Evolutionary conservation across 2,329 filamentous ascomycete genomes (phyloP).

Genomic region (Botrytis pseudocinerea): DNA sequence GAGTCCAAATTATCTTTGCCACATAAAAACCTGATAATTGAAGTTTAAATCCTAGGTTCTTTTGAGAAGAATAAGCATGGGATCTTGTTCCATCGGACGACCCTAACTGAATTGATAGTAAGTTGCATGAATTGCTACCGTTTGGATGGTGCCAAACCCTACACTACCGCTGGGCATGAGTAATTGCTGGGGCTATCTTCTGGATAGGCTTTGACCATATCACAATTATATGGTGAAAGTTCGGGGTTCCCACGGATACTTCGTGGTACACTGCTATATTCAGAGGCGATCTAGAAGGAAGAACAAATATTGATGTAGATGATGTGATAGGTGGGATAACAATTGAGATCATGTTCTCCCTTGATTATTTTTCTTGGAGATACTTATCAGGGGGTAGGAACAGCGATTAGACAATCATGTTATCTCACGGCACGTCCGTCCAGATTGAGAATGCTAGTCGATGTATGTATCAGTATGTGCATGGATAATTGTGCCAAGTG

Average conservation of each 20-base stretch:
- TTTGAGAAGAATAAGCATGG: neutral
- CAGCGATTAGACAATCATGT: neutral
- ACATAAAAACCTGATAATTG: neutral
- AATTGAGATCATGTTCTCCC: neutral
- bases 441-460: neutral
- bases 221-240: neutral
- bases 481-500: neutral
- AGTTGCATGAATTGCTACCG: neutral
- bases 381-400: no score
- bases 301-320: neutral
- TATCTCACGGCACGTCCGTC: neutral
- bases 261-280: neutral
- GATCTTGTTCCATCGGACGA: neutral
- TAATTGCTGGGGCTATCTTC: neutral
- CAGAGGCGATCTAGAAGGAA: neutral
- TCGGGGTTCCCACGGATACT: neutral
- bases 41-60: neutral
- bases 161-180: neutral
- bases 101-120: neutral
- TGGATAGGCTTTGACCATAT: neutral
- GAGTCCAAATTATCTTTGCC: neutral
- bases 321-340: slow-evolving; percentile 7
- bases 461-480: neutral
- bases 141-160: neutral
- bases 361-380: neutral